These are phyloP conservation scores for Trametes versicolor DNA, from an alignment of 1,284 basidiomycete species.

Conservation along the genomic window DNA sequence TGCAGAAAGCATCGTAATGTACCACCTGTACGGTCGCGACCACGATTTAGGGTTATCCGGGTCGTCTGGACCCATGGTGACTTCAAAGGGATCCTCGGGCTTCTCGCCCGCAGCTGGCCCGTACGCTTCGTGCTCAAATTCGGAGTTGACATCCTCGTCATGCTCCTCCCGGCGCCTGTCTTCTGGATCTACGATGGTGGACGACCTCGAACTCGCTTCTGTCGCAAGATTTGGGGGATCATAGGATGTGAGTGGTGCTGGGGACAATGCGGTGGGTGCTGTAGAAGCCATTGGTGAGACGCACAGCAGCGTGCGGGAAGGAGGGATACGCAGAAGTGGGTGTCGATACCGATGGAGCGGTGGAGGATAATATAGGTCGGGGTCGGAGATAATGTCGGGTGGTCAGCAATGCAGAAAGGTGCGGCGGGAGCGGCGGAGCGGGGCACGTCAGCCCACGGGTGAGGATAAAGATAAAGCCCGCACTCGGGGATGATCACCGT, in stretches of 20 bases:
- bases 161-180: constrained; percentile 39
- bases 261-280: no score
- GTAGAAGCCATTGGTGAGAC: no score
- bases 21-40: constrained; percentile 66
- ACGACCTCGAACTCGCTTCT: constrained; percentile 17
- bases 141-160: constrained; percentile 33
- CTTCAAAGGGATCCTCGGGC: constrained; percentile 49
- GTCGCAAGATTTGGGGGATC: not conserved
- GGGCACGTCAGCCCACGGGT: no score
- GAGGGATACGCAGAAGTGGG: no score
- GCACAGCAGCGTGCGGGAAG: no score
- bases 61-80: constrained; percentile 50
- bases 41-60: constrained; percentile 66
- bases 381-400: no score
- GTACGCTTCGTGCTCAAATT: constrained; percentile 39
- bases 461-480: no score
- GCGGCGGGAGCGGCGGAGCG: no score
- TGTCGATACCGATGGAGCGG: no score
- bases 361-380: no score
- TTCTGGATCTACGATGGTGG: constrained; percentile 28
- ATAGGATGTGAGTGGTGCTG: not conserved
- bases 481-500: no score
- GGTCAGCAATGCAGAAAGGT: no score
- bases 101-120: constrained; percentile 40
- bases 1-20: constrained; percentile 67